Evolutionary conservation across 1,139 yeast species (phyloP).

Genomic region (Debaryomyces robertsiae): DNA sequence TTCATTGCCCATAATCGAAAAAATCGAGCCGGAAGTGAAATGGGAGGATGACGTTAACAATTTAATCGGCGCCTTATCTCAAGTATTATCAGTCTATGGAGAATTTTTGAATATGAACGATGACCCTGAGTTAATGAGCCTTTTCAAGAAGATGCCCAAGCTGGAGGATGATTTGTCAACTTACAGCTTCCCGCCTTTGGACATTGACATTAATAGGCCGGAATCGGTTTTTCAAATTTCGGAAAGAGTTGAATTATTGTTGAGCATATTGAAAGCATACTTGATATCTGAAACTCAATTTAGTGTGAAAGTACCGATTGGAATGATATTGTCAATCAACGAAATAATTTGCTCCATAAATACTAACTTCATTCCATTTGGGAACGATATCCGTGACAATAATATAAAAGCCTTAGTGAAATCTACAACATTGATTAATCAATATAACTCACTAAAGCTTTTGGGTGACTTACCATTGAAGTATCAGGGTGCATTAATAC

Average conservation of each 20-base stretch:
- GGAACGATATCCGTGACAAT: constrained; percentile 60
- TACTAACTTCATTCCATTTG: constrained; percentile 54
- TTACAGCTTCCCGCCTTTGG: constrained; percentile 43
- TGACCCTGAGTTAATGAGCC: constrained; percentile 47
- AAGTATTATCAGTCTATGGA: constrained; percentile 54
- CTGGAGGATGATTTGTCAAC: constrained; percentile 20
- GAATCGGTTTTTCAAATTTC: constrained; percentile 52
- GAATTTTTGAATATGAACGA: constrained; percentile 59
- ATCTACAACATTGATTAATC: constrained; percentile 46
- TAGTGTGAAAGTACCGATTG: constrained; percentile 59
- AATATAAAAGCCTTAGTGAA: constrained; percentile 41
- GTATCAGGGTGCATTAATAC: constrained; percentile 50
- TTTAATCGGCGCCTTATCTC: constrained; percentile 49
- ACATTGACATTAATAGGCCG: constrained; percentile 61
- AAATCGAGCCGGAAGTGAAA: constrained; percentile 50
- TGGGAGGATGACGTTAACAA: constrained; percentile 49
- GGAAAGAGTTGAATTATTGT: constrained; percentile 48
- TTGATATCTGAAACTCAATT: constrained; percentile 48
- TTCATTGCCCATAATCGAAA: constrained; percentile 55
- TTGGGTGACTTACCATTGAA: constrained; percentile 37
- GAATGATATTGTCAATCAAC: constrained; percentile 48
- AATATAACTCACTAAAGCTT: constrained; percentile 45
- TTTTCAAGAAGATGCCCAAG: constrained; percentile 38
- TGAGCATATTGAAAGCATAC: constrained; percentile 48
- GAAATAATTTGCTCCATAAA: constrained; percentile 59